Conservation (phyloP, 2,329 filamentous ascomycete genomes). For the Incumbomyces lentus region DNA sequence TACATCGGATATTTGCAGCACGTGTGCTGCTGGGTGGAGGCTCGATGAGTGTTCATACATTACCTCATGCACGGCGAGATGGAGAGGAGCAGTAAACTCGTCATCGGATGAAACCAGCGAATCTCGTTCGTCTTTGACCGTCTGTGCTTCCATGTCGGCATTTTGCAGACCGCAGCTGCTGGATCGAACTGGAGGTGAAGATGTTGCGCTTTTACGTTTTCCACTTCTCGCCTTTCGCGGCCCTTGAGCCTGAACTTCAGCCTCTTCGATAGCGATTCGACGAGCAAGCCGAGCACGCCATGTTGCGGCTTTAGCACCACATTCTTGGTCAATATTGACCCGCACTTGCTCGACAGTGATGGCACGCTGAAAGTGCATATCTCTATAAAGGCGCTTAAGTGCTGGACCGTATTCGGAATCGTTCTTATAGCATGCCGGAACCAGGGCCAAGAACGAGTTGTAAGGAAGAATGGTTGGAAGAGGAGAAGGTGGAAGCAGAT, state of each 20-base stretch:
- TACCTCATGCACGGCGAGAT: neutral
- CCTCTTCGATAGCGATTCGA: constrained; percentile 23
- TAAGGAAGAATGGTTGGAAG: constrained; percentile 64
- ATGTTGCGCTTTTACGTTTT: constrained; percentile 12
- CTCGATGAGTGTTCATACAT: constrained; percentile 2
- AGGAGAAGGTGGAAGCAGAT: constrained; percentile 65
- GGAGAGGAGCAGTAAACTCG: constrained; percentile 1
- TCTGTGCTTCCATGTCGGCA: neutral
- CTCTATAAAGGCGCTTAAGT: constrained; percentile 62
- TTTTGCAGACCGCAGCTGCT: neutral
- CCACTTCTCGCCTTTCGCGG: constrained; percentile 28
- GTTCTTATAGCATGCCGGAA: constrained; percentile 40
- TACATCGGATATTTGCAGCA: constrained; percentile 8
- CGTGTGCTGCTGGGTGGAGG: constrained; percentile 5
- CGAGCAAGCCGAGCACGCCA: constrained; percentile 10
- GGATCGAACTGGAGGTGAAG: no score
- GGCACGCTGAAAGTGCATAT: constrained; percentile 65
- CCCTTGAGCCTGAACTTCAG: constrained; percentile 27
- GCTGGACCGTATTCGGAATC: constrained; percentile 35
- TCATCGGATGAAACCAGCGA: neutral
- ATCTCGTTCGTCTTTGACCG: constrained; percentile 3
- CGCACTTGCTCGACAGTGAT: constrained; percentile 58
- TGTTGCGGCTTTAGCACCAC: constrained; percentile 27
- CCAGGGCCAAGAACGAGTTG: constrained; percentile 64
- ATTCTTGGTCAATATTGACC: constrained; percentile 55